These are phyloP conservation scores for Xylaria sp. DNA, from an alignment of 2,329 filamentous ascomycete species.

Conservation along the genomic window DNA sequence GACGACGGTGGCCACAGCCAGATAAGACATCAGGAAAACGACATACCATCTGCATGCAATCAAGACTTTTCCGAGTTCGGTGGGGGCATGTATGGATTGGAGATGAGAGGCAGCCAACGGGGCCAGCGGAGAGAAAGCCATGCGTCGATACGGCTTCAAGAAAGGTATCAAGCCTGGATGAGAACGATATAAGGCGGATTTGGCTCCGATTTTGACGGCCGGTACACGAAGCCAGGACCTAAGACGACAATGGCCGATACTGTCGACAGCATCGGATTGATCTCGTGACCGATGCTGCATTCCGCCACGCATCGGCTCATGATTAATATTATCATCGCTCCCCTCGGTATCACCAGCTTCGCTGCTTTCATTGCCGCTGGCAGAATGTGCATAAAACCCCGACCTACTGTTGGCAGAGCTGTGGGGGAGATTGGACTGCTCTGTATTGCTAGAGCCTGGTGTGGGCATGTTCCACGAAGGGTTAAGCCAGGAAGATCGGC, in stretches of 20 bases:
- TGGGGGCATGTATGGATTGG: neutral
- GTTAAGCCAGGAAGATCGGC: conserved; percentile 30
- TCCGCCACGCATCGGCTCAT: neutral
- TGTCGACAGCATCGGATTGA: neutral
- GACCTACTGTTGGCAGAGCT: conserved; percentile 5
- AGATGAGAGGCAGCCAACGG: neutral
- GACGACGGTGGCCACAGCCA: conserved; percentile 23
- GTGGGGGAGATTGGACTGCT: conserved; percentile 16
- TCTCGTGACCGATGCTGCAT: neutral
- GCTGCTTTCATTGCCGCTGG: conserved; percentile 22
- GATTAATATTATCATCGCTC: neutral
- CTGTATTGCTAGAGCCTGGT: conserved; percentile 26
- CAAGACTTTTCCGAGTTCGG: neutral
- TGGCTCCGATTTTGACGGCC: neutral
- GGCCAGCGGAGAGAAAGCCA: conserved; percentile 3
- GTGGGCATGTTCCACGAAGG: conserved; percentile 18
- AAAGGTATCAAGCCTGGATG: neutral
- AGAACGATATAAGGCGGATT: neutral
- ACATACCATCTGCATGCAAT: neutral
- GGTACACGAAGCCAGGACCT: neutral
- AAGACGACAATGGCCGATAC: neutral
- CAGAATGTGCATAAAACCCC: conserved; percentile 20
- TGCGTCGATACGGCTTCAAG: neutral
- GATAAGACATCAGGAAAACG: conserved; percentile 13
- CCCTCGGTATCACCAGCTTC: conserved; percentile 13